A percentile compares a stretch with the other conserved stretches of the same genome.
These are phyloP conservation scores for Helichrysum umbraculigerum DNA, from an alignment of 129 eudicot genomes.

Conservation along the genomic window DNA sequence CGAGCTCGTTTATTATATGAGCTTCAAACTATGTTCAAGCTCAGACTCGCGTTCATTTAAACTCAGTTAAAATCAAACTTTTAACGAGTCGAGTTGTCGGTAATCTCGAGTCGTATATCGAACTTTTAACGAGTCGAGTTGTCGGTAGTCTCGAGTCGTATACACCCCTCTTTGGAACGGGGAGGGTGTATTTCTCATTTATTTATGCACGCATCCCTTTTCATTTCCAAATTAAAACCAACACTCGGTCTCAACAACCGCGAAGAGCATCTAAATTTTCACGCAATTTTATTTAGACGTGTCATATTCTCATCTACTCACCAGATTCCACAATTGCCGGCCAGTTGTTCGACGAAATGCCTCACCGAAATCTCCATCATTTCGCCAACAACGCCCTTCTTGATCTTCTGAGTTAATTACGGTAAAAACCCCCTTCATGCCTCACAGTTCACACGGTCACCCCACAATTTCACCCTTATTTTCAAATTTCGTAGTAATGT, in stretches of 20 bases:
- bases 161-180: no score
- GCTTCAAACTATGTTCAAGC: no score
- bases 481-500: slow-evolving; percentile 11
- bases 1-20: no score
- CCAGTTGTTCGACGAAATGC: slow-evolving; percentile 29
- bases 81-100: no score
- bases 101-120: no score
- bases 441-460: background rate
- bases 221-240: no score
- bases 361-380: slow-evolving; percentile 16
- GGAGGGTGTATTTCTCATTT: no score
- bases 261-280: slow-evolving; percentile 4
- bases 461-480: background rate
- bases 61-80: no score
- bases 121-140: no score
- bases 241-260: background rate
- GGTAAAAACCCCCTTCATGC: slow-evolving; percentile 3
- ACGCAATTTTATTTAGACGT: slow-evolving; percentile 24
- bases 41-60: no score
- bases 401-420: slow-evolving; percentile 7
- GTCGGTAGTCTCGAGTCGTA: no score
- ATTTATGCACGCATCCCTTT: no score
- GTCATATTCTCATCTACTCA: slow-evolving; percentile 9
- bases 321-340: slow-evolving; percentile 22
- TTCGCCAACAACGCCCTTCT: background rate